These are phyloP conservation scores for Monosporozyma aquatica DNA, from an alignment of 805 yeast species.

Conservation along the genomic window DNA sequence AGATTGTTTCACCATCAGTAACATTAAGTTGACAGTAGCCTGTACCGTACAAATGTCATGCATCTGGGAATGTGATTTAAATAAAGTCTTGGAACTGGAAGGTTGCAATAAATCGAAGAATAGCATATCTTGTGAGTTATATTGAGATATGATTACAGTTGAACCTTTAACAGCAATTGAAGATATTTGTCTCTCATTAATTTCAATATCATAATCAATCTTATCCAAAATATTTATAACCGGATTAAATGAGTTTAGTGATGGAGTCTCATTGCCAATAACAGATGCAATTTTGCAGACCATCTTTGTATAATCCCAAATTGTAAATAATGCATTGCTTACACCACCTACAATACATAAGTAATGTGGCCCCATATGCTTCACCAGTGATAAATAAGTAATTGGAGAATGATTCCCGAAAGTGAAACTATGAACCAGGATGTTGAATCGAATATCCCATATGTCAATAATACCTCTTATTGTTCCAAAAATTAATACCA, in stretches of 20 bases:
- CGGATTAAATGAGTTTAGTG: conserved; percentile 17
- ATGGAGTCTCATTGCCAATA: conserved; percentile 17
- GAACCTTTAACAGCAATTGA: conserved; percentile 7
- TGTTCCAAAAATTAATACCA: conserved; percentile 73
- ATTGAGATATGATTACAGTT: conserved; percentile 14
- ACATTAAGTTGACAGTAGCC: conserved; percentile 17
- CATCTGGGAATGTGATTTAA: conserved; percentile 4
- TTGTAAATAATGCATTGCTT: conserved; percentile 46
- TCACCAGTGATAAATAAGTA: conserved; percentile 31
- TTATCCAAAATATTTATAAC: conserved; percentile 8
- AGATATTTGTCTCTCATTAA: neutral
- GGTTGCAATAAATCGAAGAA: conserved; percentile 13
- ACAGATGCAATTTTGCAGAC: conserved; percentile 43
- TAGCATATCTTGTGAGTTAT: conserved; percentile 13
- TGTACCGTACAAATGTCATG: conserved; percentile 10
- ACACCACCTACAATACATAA: conserved; percentile 63
- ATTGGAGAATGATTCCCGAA: conserved; percentile 46
- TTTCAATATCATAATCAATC: conserved; percentile 1
- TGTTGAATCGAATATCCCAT: conserved; percentile 71
- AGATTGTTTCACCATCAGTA: conserved; percentile 8
- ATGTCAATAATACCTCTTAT: conserved; percentile 60
- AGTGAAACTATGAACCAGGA: conserved; percentile 54
- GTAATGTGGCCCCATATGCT: conserved; percentile 25
- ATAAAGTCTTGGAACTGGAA: conserved; percentile 8
- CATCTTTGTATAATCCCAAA: conserved; percentile 67